Evolutionary conservation across 2,329 filamentous ascomycete genomes (phyloP), one percentile per base, ranked within the genome.

Genomic region (Penicillium italicum): DNA sequence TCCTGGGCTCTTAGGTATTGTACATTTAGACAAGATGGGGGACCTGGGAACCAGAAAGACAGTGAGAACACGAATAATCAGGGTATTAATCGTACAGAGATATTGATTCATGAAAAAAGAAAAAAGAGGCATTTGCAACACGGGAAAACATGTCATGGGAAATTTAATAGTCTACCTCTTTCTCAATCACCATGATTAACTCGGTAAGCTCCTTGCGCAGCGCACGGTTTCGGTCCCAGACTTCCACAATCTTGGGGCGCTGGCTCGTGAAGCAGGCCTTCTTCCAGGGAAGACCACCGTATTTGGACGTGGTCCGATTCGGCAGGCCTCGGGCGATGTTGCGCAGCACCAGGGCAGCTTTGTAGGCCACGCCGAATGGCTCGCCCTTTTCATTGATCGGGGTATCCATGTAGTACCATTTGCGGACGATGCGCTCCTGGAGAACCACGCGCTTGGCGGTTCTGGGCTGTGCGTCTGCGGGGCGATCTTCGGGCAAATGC

Each of bases 361-460:
- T 78, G 65, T 78, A 78, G 20, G 78, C 74, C 16, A 79, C 69
- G 11, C 78, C 78, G 47, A 72, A 65, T 3, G 78, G 75, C 34
- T 78, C 74, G 12, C 69, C 70, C 28, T 71, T 68, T 48, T 77
- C 73, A 48, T 78, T 76, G 38, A 71, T 56, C 11, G 75, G 74
- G 0, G 76, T 78, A 37, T 74, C 71, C 62, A 74, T 69, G 44
- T 72, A 76, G 50, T 69, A 71, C 67, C 71, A 76, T 33, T 70
- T 66, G 46, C 73, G 70, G n/a, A 70, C 69, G 36, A 75, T 70
- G 22, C 73, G 72, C 46, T 73, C 70, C 43, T 76, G 74, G 22
- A 76, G 68, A 24, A 76, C 63, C 11, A 64, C 57, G 20, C 74
- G 73, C 55, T 71, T 70, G n/a, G 69, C 67, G 24, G 60, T 66